A percentile compares a stretch with the other conserved stretches of the same genome.
phyloP scores from a whole-genome alignment of 2,329 filamentous ascomycete genomes.

The Colletotrichum sp. region DNA sequence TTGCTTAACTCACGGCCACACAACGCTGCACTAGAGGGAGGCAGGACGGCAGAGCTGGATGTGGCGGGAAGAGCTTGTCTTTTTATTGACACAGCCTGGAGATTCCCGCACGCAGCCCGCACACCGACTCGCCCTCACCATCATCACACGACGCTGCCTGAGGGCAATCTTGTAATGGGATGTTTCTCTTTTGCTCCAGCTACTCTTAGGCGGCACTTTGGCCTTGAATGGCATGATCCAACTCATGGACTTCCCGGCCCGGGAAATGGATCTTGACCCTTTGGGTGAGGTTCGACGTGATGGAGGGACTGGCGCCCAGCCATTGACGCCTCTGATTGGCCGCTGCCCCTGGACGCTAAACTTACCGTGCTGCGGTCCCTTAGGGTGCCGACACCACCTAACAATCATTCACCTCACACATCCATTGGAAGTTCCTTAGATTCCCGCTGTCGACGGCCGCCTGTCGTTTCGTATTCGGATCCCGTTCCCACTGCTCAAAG shows the following conservation, averaged over 20 bases:
- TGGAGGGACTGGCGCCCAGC: not conserved
- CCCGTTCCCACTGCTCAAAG: not conserved
- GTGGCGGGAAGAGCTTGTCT: not conserved
- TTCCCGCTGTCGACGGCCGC: not conserved
- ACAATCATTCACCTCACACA: not conserved
- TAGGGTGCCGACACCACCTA: not conserved
- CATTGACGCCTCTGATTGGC: not conserved
- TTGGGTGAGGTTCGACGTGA: not conserved
- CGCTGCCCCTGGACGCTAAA: not conserved
- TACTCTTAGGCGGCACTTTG: not conserved
- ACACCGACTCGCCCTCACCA: not conserved
- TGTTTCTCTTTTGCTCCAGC: not conserved
- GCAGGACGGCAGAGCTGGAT: not conserved
- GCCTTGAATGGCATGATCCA: not conserved
- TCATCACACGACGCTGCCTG: not conserved
- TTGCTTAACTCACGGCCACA: not conserved
- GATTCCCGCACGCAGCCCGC: not conserved
- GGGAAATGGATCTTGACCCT: not conserved
- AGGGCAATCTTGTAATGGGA: constrained; percentile 1
- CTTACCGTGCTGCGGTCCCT: not conserved
- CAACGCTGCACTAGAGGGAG: not conserved
- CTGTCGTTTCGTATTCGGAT: constrained; percentile 2
- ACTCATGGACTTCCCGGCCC: not conserved
- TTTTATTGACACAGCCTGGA: not conserved
- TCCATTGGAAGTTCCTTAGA: not conserved